A percentile compares a stretch with the other conserved stretches of the same genome.
Evolutionary conservation across 1,284 basidiomycete species (phyloP).

Genomic region (Phellinidium pouzarii): DNA sequence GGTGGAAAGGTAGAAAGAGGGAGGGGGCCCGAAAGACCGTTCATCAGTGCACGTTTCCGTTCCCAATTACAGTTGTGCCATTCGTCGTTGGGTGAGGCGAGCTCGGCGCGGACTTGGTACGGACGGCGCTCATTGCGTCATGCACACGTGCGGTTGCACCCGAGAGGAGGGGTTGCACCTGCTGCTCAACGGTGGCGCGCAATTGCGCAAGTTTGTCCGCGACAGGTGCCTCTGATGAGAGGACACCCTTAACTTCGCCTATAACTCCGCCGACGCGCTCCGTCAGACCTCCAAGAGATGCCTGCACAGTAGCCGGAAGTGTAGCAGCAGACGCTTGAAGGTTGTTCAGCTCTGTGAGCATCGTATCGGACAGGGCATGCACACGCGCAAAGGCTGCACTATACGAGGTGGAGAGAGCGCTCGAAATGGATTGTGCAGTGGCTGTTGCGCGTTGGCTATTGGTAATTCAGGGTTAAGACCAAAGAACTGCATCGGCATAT

Average conservation of each 20-base stretch:
- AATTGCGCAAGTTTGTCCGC: constrained; percentile 12
- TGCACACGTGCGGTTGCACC: constrained; percentile 6
- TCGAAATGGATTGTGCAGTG: constrained; percentile 56
- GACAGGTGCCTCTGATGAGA: constrained; percentile 8
- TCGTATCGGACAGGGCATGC: constrained; percentile 51
- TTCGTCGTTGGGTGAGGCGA: not conserved
- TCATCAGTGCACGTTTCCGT: not conserved
- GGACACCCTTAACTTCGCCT: constrained; percentile 8
- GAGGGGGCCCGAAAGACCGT: no score
- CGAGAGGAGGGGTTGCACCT: constrained; percentile 12
- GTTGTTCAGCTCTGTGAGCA: constrained; percentile 57
- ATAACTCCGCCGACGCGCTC: constrained; percentile 12
- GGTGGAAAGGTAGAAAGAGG: not conserved
- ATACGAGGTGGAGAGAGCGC: constrained; percentile 48
- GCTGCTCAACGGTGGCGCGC: constrained; percentile 8
- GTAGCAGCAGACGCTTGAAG: constrained; percentile 53
- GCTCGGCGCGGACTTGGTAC: not conserved
- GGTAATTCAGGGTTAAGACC: constrained; percentile 10
- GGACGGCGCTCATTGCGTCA: constrained; percentile 9
- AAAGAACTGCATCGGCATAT: constrained; percentile 6
- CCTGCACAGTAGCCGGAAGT: constrained; percentile 50
- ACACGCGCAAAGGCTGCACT: constrained; percentile 39
- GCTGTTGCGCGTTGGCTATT: constrained; percentile 60
- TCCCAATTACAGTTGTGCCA: not conserved
- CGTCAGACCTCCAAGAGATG: constrained; percentile 37